Conservation (phyloP, 2,329 filamentous ascomycete genomes). For the Amesomyces nigricolor region DNA sequence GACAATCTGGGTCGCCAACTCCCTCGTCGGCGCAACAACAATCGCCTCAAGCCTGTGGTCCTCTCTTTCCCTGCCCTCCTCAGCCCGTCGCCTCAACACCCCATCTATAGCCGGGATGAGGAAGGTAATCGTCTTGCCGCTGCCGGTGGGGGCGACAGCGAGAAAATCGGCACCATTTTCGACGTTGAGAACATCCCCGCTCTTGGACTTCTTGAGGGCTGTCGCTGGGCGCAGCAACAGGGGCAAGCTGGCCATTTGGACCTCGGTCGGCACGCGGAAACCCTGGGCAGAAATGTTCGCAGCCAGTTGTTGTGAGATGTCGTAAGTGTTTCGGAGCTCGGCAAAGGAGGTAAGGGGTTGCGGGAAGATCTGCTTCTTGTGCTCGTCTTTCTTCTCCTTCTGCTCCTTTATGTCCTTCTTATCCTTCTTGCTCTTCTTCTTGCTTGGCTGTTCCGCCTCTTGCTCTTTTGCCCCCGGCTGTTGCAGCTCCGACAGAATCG, state of each 20-base stretch:
- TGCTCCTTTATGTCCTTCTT: slow-evolving; percentile 42
- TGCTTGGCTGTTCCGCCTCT: slow-evolving; percentile 47
- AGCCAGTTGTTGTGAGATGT: slow-evolving; percentile 65
- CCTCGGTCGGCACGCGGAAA: slow-evolving; percentile 84
- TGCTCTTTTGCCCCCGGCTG: slow-evolving; percentile 30
- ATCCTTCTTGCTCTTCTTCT: slow-evolving; percentile 37
- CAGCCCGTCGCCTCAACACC: slow-evolving; percentile 53
- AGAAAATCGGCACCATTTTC: slow-evolving; percentile 62
- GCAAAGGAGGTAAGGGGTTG: slow-evolving; percentile 73
- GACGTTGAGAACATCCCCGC: slow-evolving; percentile 32
- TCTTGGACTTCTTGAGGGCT: slow-evolving; percentile 39
- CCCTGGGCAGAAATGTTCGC: slow-evolving; percentile 80
- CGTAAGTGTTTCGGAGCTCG: slow-evolving; percentile 64
- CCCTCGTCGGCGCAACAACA: slow-evolving; percentile 72
- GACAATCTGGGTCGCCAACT: slow-evolving; percentile 72
- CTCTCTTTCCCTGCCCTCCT: slow-evolving; percentile 31
- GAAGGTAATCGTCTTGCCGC: slow-evolving; percentile 93
- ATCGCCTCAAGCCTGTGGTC: slow-evolving; percentile 57
- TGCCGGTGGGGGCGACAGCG: slow-evolving; percentile 88
- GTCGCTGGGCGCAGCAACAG: slow-evolving; percentile 59
- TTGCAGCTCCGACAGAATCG: slow-evolving; percentile 54
- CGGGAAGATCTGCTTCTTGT: slow-evolving; percentile 58
- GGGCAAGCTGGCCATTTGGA: slow-evolving; percentile 82
- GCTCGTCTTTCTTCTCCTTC: slow-evolving; percentile 46
- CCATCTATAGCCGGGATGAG: slow-evolving; percentile 79